Base-by-base conservation (phyloP, 2,329 filamentous ascomycete species). In the Daldinia sp. region DNA sequence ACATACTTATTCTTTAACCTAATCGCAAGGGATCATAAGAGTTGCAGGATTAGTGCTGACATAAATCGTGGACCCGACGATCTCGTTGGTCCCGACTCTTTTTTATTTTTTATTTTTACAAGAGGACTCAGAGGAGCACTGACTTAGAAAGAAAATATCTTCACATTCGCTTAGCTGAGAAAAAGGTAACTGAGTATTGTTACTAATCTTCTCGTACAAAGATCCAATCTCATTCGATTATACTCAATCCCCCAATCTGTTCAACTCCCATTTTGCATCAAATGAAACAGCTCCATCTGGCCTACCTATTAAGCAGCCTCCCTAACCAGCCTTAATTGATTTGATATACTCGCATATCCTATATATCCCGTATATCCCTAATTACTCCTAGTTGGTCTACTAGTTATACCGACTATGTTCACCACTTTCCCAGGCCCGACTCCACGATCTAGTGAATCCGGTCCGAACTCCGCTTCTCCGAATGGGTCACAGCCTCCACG, bases 381-480 rank as follows among this genome's bases (percentile, higher is more conserved):
- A 30, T 51, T 18, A 18, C 13, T 51, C 15, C 33, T 26, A 33
- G 26, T 33, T 51, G n/a, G 6, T 39, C 20, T 30, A 54, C n/a
- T 23, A 54, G 41, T 46, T 39, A 23, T 23, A 6, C 18, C 20
- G n/a, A 53, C 42, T 33, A 68, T 68, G 65, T 68, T 61, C 57
- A 55, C 65, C n/a, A 44, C 65, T 33, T 65, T 59, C 41, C 18
- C 51, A 28, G 60, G 53, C 6, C 37, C 57, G 15, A 44, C 58
- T 57, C 35, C 57, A 33, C 51, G 35, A 51, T 58, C 66, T 51
- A 48, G 28, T 23, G 46, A 63, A 44, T n/a, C 58, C 26, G 48
- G 55, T 41, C 26, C 44, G 28, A 61, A 61, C 44, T 63, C 62
- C 57, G 62, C 46, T 37, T 51, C 66, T 60, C 58, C 62, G 48